Base-by-base conservation (phyloP, 768 basidiomycete genomes). In the Pleurotus djamor region DNA sequence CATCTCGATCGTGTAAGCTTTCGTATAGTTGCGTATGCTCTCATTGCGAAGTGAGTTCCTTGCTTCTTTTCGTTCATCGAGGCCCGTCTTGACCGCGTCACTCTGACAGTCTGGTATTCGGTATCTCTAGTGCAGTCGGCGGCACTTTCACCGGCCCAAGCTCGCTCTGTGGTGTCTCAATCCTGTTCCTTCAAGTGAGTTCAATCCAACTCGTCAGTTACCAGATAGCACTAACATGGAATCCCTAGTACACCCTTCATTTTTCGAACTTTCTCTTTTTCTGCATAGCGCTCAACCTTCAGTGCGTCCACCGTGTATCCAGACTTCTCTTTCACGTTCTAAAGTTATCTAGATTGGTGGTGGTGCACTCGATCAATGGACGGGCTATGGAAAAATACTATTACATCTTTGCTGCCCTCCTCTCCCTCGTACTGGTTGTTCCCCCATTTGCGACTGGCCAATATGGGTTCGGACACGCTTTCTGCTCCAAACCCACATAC, bases 1-100 rank as follows among this genome's bases (percentile, higher is more conserved):
- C 50, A 62, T 48, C 60, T 67, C 13, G 63, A 67, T 60, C 61
- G 66, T 2, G 66, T 67, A 38, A 65, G 65, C 44, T 67, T 65
- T 45, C 58, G 66, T 10, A 61, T 67, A 49, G 48, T 67, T 4
- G 59, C 62, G 28, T 64, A 59, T 7, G 61, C 63, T 4, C 52
- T 67, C 14, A 0, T 60, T n/a, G 66, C 66, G 33, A 67, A 67
- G 66, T 67, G 48, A 48, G 62, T 12, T 21, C 14, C n/a, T 14
- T 32, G 13, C 28, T 28, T 28, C 21, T 28, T 28, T 28, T 14
- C 28, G 28, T 36, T 52, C 51, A 7, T 10, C 34, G 13, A 13
- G 51, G 45, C 35, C 14, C n/a, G n/a, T 35, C 51, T 52, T 52
- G 7, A 14, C 16, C 14, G 16, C 34, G 7, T 35, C 14, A 7